phyloP scores from a whole-genome alignment of 2,329 filamentous ascomycete genomes.

The Stagonosporopsis chrysanthemi region DNA sequence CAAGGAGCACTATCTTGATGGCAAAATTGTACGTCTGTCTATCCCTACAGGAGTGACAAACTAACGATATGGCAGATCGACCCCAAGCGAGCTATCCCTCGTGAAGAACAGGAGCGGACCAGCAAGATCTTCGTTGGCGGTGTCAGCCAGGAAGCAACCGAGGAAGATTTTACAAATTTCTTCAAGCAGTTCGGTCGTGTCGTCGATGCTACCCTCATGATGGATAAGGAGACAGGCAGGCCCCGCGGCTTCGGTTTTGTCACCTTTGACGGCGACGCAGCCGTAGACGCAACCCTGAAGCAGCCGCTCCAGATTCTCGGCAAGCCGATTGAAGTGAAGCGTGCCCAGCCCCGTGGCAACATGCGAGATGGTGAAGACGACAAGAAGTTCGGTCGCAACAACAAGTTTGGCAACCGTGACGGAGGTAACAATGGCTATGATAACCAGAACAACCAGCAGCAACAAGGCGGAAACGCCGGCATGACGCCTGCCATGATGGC shows the following conservation, averaged over 20 bases:
- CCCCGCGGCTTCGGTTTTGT: constrained; percentile 97
- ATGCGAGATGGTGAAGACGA: constrained; percentile 88
- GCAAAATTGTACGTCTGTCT: constrained; percentile 84
- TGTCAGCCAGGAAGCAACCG: constrained; percentile 95
- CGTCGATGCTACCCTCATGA: constrained; percentile 97
- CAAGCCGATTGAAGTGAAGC: constrained; percentile 98
- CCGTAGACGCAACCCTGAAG: constrained; percentile 88
- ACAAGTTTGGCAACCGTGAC: constrained; percentile 50
- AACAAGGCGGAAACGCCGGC: constrained; percentile 56
- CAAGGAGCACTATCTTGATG: constrained; percentile 97
- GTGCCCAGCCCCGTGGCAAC: constrained; percentile 93
- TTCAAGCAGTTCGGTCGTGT: constrained; percentile 97
- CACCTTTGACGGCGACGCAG: constrained; percentile 94
- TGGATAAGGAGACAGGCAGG: constrained; percentile 99
- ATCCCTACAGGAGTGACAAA: constrained; percentile 19
- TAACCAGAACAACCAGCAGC: constrained; percentile 58
- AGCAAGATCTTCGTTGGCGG: constrained; percentile 99
- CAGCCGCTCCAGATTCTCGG: constrained; percentile 89
- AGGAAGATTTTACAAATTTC: constrained; percentile 94
- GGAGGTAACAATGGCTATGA: constrained; percentile 47
- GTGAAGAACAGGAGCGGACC: constrained; percentile 97
- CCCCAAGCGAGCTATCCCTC: constrained; percentile 94
- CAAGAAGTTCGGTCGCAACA: constrained; percentile 49
- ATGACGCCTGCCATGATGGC: constrained; percentile 99
- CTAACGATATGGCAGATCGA: constrained; percentile 75